Percentiles rank a stretch among this genome's conserved stretches.
phyloP scores from a whole-genome alignment of 140 eudicot genomes.

The Ambrosia hybrid region DNA sequence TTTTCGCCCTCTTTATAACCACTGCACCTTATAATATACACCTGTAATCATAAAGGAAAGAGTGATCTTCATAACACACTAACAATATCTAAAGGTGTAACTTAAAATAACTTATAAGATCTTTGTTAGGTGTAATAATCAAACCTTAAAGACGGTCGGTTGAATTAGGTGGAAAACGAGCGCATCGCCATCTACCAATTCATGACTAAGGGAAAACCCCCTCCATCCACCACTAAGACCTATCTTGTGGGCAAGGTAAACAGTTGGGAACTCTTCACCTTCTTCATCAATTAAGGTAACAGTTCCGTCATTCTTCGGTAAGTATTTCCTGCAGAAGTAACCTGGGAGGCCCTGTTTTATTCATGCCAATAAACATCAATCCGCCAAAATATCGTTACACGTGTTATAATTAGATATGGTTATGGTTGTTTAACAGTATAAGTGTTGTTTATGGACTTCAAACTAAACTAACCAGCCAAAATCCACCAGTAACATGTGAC shows the following conservation, averaged over 20 bases:
- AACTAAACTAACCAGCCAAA: conserved; percentile 72
- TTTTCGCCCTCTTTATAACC: conserved; percentile 37
- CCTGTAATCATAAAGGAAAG: conserved; percentile 32
- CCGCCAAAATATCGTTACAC: background rate
- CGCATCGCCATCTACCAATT: conserved; percentile 85
- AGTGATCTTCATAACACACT: background rate
- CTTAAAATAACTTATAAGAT: conserved; percentile 6
- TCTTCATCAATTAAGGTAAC: conserved; percentile 63
- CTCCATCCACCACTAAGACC: conserved; percentile 95
- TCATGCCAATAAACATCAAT: conserved; percentile 9
- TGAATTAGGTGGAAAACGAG: conserved; percentile 62
- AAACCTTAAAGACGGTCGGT: conserved; percentile 54
- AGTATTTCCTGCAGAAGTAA: conserved; percentile 45
- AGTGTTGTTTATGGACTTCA: background rate
- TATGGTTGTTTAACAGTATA: background rate
- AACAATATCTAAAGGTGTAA: background rate
- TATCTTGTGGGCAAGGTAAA: conserved; percentile 49
- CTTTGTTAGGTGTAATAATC: background rate
- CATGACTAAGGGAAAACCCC: conserved; percentile 66
- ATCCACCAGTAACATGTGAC: conserved; percentile 90
- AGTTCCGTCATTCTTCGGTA: conserved; percentile 55
- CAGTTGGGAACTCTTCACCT: conserved; percentile 64
- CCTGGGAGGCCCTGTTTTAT: conserved; percentile 63
- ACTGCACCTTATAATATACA: conserved; percentile 56
- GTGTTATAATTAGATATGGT: background rate